Evolutionary conservation across 164 flowering plant genomes (phyloP), one percentile per base, ranked within the genome.

Genomic region (Umbellularia californica): DNA sequence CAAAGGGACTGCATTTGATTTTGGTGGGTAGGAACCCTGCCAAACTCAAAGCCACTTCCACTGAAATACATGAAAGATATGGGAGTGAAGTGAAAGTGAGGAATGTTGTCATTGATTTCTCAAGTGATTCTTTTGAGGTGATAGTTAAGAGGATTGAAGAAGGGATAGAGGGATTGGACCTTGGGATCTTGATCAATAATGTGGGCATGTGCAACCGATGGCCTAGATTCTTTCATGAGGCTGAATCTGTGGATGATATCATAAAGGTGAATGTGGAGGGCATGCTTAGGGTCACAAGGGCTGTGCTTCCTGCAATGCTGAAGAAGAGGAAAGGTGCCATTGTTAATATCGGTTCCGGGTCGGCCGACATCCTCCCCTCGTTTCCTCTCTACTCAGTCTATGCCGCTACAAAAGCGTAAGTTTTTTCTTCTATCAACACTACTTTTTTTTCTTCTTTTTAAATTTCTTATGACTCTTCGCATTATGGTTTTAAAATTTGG

Each of bases 141-240:
- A 74, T 83, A 13, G 68, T n/a, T 0, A 28, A 50, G 67, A 67
- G 33, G 20, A 75, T 88, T 2, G 74, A 60, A 72, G 79, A 79
- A 35, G 87, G 27, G 2, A 77, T 80, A 0, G 69, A 50, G 33
- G 89, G 85, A 0, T 63, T 90, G 13, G 93, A 90, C 76, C 71
- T 90, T 51, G 93, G 93, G 6, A 52, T 88, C 47, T 62, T 88
- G 83, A 30, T 90, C 3, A 90, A 90, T 68, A 90, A 87, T 72
- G 92, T 73, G 0, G 94, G 90, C 7, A n/a, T 83, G 35, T 58
- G 84, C 2, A 78, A 83, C 55, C 84, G 85, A 7, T 70, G 51
- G 27, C 55, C 76, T 1, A 58, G 60, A 3, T 77, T 67, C 65
- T 62, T 77, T 24, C 76, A 77, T 68, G 76, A 73, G 50, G 72